These are phyloP conservation scores for Arthrobotrys musiformis DNA, from an alignment of 2,329 filamentous ascomycete species.

Conservation along the genomic window DNA sequence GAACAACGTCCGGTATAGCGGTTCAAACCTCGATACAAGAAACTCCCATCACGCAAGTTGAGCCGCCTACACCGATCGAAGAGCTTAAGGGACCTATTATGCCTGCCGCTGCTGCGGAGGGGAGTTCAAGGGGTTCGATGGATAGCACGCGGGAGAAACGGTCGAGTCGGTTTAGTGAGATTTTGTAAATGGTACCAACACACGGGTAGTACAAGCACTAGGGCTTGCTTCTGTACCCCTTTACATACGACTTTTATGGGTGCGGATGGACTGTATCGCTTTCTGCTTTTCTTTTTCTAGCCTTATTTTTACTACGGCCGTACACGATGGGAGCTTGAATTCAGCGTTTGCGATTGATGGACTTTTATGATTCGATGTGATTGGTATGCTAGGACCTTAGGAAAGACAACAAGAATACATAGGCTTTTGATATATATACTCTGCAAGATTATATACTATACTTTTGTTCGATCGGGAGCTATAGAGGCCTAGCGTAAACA, in stretches of 20 bases:
- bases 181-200: too few relatives aligned
- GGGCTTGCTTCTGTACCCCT: not conserved
- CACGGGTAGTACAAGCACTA: not conserved
- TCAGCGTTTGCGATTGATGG: not conserved
- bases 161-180: slow-evolving; percentile 47
- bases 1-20: not conserved
- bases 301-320: not conserved
- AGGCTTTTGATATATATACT: not conserved
- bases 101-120: not conserved
- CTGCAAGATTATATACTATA: not conserved
- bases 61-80: slow-evolving; percentile 15
- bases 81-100: slow-evolving; percentile 3
- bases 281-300: not conserved
- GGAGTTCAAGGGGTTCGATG: not conserved
- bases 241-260: not conserved
- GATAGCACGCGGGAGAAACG: slow-evolving; percentile 21
- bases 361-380: not conserved
- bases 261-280: not conserved
- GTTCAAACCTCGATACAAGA: not conserved
- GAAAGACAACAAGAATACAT: not conserved
- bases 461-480: not conserved
- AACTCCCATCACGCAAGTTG: not conserved
- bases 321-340: not conserved
- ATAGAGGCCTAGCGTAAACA: slow-evolving; percentile 30
- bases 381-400: not conserved